Conservation (phyloP, 306 rosid genomes). For the Cucurbita maxima region DNA sequence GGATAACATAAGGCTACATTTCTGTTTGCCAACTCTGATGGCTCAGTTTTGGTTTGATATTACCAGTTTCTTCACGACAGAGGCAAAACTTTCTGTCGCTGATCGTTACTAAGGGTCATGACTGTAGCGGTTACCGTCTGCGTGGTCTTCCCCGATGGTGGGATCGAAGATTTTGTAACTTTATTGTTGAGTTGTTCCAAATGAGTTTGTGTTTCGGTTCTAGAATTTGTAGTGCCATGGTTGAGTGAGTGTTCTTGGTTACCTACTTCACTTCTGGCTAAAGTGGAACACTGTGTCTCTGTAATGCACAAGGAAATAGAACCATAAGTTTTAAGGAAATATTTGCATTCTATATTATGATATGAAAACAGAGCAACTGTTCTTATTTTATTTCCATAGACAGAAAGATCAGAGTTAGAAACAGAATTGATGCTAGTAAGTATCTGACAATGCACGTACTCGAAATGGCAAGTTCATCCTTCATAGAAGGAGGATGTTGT, state of each 20-base stretch:
- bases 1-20: slow-evolving; percentile 23
- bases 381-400: not conserved
- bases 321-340: slow-evolving; percentile 3
- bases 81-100: slow-evolving; percentile 16
- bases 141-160: slow-evolving; percentile 22
- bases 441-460: not conserved
- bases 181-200: slow-evolving; percentile 33
- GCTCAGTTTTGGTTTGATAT: slow-evolving; percentile 29
- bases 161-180: slow-evolving; percentile 26
- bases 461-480: not conserved
- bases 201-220: slow-evolving; percentile 22
- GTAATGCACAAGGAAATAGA: slow-evolving; percentile 16
- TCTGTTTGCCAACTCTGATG: slow-evolving; percentile 19
- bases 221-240: slow-evolving; percentile 33
- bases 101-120: slow-evolving; percentile 16
- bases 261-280: slow-evolving; percentile 51
- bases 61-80: slow-evolving; percentile 48
- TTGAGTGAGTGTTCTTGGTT: slow-evolving; percentile 28
- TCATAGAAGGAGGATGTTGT: not conserved
- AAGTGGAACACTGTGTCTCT: slow-evolving; percentile 58
- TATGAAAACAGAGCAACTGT: not conserved
- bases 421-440: not conserved
- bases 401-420: not conserved
- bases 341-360: not conserved
- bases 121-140: slow-evolving; percentile 24